Evolutionary conservation across 2,329 filamentous ascomycete species (phyloP).

Genomic region (Teratosphaeriaceae sp.): DNA sequence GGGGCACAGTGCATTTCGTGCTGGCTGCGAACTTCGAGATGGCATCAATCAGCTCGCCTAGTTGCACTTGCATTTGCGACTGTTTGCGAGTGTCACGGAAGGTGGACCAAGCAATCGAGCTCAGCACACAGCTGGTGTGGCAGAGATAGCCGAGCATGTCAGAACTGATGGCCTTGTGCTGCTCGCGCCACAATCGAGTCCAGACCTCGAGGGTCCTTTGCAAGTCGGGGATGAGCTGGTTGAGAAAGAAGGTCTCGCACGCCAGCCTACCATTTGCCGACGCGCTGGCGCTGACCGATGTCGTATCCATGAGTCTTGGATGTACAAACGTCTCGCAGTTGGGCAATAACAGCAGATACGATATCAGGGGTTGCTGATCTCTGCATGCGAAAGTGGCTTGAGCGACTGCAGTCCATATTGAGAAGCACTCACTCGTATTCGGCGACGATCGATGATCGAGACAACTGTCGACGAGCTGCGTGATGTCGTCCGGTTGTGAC

Average conservation of each 20-base stretch:
- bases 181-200: constrained; percentile 8
- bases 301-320: constrained; percentile 1
- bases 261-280: constrained; percentile 1
- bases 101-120: constrained; percentile 25
- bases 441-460: constrained; percentile 47
- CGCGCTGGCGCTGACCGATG: not conserved
- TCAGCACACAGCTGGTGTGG: constrained; percentile 12
- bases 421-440: constrained; percentile 22
- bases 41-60: constrained; percentile 20
- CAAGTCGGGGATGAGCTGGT: constrained; percentile 18
- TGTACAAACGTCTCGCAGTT: constrained; percentile 3
- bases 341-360: constrained; percentile 43
- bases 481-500: constrained; percentile 59
- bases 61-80: constrained; percentile 22
- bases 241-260: constrained; percentile 18
- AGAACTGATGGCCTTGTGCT: constrained; percentile 6
- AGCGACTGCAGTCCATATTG: constrained; percentile 35
- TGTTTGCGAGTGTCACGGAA: constrained; percentile 23
- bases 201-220: constrained; percentile 12
- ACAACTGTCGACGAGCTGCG: constrained; percentile 63
- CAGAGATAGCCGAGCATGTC: constrained; percentile 20
- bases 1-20: constrained; percentile 35
- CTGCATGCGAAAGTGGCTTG: constrained; percentile 38
- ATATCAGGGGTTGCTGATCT: constrained; percentile 36
- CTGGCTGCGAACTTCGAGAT: constrained; percentile 31